Percentiles rank a stretch among this genome's conserved stretches.
Conservation (phyloP, 176 grass and related monocot species). For the Bromus sterilis region DNA sequence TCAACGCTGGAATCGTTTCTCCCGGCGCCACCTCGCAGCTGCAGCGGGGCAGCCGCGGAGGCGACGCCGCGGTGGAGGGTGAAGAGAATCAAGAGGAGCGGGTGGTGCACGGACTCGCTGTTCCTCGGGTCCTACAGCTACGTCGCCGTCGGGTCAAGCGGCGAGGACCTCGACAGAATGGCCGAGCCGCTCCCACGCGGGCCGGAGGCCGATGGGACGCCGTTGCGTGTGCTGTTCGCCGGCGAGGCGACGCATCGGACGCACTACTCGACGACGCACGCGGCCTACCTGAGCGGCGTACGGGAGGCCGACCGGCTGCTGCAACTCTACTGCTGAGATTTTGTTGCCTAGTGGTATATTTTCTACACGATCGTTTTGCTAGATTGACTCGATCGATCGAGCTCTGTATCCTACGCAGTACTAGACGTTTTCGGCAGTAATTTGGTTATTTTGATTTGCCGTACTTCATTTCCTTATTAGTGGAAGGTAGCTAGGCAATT, state of each 20-base stretch:
- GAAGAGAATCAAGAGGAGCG: constrained; percentile 45
- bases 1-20: constrained; percentile 47
- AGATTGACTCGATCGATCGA: background rate
- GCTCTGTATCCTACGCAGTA: background rate
- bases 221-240: constrained; percentile 57
- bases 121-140: constrained; percentile 93
- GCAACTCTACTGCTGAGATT: constrained; percentile 17
- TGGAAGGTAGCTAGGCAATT: background rate
- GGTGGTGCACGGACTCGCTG: constrained; percentile 62
- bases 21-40: background rate
- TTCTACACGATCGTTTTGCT: background rate
- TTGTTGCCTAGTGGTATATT: too few relatives aligned
- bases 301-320: constrained; percentile 71
- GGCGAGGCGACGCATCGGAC: constrained; percentile 90
- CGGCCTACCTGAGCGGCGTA: constrained; percentile 72
- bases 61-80: constrained; percentile 28
- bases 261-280: constrained; percentile 87
- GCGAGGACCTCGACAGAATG: constrained; percentile 67
- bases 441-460: background rate
- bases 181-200: constrained; percentile 58
- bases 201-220: background rate
- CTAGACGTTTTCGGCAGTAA: background rate
- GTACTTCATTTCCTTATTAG: background rate
- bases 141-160: constrained; percentile 71
- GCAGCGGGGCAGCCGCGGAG: background rate